Base-by-base conservation (phyloP, 2,329 filamentous ascomycete species). In the Ramularia collo-cygni region DNA sequence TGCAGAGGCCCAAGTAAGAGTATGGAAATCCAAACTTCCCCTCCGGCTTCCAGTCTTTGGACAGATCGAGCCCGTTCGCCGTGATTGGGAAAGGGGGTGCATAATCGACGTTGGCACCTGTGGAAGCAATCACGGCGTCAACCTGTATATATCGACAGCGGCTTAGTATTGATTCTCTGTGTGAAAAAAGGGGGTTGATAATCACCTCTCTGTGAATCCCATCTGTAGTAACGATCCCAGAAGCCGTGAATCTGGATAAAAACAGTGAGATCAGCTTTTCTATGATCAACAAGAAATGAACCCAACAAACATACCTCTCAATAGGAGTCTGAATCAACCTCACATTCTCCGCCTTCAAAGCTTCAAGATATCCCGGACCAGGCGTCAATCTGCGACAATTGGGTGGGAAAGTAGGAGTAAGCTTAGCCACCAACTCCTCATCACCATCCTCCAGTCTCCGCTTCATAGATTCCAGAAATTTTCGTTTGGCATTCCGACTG, bases 361-460 rank as follows among this genome's bases (percentile, higher is more conserved):
- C 67, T 50, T 74, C 68, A 7, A 75, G 64, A 48, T 72, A 75
- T 0, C 71, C 71, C 14, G 68, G 68, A 0, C 71, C 72, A 1
- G 72, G 72, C 0, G 72, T 72, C 8, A 71, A 48, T 13, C 38
- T 41, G 24, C 43, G 43, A 14, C 43, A 61, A 16, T 55, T 37
- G 10, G 35, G 35, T 16, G 35, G 35, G 8, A 37, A 37, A 13
- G 29, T 26, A 10, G 35, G 35, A 16, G 29, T 28, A 2, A 37
- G 35, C n/a, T 58, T 51, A 4, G 64, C 58, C 37, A 63, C 56
- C 32, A 68, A 57, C n/a, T 66, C 61, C 0, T 63, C 62, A 17
- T 54, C 52, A 15, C 44, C 51, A 24, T 49, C 54, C n/a, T n/a
- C n/a, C 1, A 68, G 50, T 8, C 63, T 50, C 37, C 61, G 44